These are phyloP conservation scores for Protomyces pachydermus DNA, from an alignment of 1,139 yeast species.

Conservation along the genomic window DNA sequence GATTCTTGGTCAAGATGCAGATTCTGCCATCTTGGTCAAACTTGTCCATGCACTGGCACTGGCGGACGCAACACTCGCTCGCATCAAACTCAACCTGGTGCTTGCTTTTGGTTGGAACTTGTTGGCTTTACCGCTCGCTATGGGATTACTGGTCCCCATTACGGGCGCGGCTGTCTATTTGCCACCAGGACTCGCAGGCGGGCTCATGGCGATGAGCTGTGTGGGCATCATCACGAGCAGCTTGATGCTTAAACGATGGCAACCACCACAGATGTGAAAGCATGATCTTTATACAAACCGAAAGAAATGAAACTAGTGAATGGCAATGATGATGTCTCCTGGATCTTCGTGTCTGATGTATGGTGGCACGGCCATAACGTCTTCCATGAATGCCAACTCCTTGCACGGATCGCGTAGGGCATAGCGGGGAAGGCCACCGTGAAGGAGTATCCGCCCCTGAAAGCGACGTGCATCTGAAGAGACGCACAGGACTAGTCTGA, in stretches of 20 bases:
- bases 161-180: constrained; percentile 53
- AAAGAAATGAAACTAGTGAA: too few relatives aligned
- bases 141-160: constrained; percentile 81
- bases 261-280: neutral
- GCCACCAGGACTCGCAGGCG: constrained; percentile 82
- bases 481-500: too few relatives aligned
- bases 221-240: constrained; percentile 84
- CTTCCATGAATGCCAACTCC: too few relatives aligned
- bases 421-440: too few relatives aligned
- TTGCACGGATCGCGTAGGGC: too few relatives aligned
- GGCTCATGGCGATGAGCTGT: constrained; percentile 89
- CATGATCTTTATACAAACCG: too few relatives aligned
- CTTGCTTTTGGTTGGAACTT: constrained; percentile 85
- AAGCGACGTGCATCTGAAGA: too few relatives aligned
- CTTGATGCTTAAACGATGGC: constrained; percentile 50
- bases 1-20: constrained; percentile 41
- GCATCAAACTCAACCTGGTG: constrained; percentile 73
- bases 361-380: too few relatives aligned
- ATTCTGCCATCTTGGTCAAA: constrained; percentile 47
- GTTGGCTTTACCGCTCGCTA: constrained; percentile 88
- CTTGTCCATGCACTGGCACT: constrained; percentile 69
- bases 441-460: too few relatives aligned
- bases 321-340: too few relatives aligned
- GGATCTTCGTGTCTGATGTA: too few relatives aligned
- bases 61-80: constrained; percentile 62